A percentile compares a stretch with the other conserved stretches of the same genome.
phyloP scores from a whole-genome alignment of 352 stramenopile species.

The Globisporangium carolinianum region DNA sequence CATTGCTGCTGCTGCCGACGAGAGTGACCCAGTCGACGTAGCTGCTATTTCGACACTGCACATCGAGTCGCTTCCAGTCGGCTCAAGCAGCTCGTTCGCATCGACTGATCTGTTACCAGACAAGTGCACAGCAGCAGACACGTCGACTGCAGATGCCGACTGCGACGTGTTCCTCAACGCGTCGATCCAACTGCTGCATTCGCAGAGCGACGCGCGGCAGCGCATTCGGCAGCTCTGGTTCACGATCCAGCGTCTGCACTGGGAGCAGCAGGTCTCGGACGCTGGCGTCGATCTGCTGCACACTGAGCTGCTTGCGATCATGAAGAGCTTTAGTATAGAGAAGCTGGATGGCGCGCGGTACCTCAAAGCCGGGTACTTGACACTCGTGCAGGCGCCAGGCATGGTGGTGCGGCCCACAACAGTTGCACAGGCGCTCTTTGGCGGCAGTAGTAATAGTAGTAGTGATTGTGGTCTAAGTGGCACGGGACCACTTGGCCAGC shows the following conservation, averaged over 20 bases:
- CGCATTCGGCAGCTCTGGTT: conserved; percentile 58
- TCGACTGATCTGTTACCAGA: too few species aligned
- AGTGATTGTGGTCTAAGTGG: neutral
- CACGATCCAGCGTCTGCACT: conserved; percentile 44
- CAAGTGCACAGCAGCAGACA: neutral
- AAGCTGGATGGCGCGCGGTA: conserved; percentile 39
- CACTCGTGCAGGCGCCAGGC: conserved; percentile 35
- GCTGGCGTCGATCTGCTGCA: conserved; percentile 26
- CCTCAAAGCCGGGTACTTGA: conserved; percentile 41
- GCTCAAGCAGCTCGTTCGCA: too few species aligned
- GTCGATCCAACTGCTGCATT: conserved; percentile 56
- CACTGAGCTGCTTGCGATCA: conserved; percentile 25
- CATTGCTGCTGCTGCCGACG: too few species aligned
- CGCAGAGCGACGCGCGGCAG: conserved; percentile 53
- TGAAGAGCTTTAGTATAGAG: conserved; percentile 49
- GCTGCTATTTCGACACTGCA: too few species aligned
- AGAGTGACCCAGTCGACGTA: too few species aligned
- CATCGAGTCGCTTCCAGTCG: too few species aligned
- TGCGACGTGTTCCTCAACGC: conserved; percentile 45
- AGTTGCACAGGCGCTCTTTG: conserved; percentile 24
- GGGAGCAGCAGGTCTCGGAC: conserved; percentile 30
- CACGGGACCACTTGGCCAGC: conserved; percentile 16
- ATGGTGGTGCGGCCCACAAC: conserved; percentile 12
- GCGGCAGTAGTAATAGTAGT: conserved; percentile 1
- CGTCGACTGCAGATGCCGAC: neutral